phyloP scores from a whole-genome alignment of 2,329 filamentous ascomycete species.

The Pseudogymnoascus sp. region DNA sequence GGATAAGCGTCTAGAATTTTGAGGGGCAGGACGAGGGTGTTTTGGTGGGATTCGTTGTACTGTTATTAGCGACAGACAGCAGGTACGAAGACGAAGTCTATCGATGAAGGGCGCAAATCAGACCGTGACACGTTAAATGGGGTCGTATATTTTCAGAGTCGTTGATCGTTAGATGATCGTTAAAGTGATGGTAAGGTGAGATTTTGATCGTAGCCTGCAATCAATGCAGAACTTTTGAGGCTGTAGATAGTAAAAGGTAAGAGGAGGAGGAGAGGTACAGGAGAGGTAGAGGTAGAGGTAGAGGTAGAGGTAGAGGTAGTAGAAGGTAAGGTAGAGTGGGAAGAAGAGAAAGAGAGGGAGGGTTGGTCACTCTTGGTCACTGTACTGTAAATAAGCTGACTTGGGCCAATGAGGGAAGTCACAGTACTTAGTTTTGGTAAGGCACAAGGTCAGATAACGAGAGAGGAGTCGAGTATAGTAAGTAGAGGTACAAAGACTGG shows the following conservation, averaged over 20 bases:
- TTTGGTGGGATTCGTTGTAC: background rate
- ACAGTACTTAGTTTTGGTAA: background rate
- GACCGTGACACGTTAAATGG: background rate
- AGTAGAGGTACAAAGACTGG: background rate
- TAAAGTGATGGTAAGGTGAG: background rate
- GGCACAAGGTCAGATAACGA: background rate
- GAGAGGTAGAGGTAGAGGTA: background rate
- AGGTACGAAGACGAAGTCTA: background rate
- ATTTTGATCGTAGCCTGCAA: background rate
- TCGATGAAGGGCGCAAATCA: background rate
- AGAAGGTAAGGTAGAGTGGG: too few relatives aligned
- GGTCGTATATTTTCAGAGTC: background rate
- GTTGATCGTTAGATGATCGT: background rate
- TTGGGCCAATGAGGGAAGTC: background rate
- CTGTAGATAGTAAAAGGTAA: background rate
- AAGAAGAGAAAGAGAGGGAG: too few relatives aligned
- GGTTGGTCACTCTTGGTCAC: too few relatives aligned
- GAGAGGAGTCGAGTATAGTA: background rate
- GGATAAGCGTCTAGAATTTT: background rate
- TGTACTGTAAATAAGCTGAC: background rate
- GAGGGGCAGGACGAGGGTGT: background rate
- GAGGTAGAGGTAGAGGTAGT: too few relatives aligned
- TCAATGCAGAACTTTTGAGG: background rate
- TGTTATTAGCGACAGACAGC: background rate
- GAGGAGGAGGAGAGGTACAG: background rate